phyloP scores from a whole-genome alignment of 1,139 yeast genomes.

The Blastobotrys illinoisensis region DNA sequence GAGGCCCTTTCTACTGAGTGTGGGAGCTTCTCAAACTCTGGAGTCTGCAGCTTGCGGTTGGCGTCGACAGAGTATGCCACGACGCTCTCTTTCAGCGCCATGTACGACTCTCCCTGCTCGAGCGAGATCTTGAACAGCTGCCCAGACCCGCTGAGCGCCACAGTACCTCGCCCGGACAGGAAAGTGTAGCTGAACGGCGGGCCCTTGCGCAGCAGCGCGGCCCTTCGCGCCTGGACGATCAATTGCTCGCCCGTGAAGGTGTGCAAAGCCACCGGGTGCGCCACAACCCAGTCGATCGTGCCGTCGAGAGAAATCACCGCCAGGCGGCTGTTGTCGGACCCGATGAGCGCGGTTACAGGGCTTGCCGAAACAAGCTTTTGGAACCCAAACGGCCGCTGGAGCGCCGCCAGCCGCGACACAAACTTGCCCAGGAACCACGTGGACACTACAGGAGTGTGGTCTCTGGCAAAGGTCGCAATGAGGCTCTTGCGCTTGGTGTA shows the following conservation, averaged over 20 bases:
- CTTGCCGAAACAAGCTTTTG: constrained; percentile 17
- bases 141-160: constrained; percentile 32
- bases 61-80: constrained; percentile 34
- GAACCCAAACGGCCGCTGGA: constrained; percentile 16
- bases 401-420: constrained; percentile 14
- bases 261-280: constrained; percentile 21
- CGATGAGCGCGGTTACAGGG: constrained; percentile 17
- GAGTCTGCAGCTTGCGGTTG: constrained; percentile 14
- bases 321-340: constrained; percentile 19
- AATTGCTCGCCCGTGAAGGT: constrained; percentile 30
- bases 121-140: constrained; percentile 31
- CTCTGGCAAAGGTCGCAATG: constrained; percentile 36
- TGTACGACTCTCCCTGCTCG: constrained; percentile 30
- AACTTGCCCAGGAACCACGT: constrained; percentile 13
- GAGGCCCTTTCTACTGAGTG: not conserved
- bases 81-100: constrained; percentile 30
- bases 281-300: constrained; percentile 33
- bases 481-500: constrained; percentile 41
- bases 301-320: constrained; percentile 37
- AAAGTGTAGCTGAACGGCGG: constrained; percentile 28
- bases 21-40: constrained; percentile 3
- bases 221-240: constrained; percentile 22
- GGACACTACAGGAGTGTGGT: constrained; percentile 15
- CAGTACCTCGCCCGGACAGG: constrained; percentile 35
- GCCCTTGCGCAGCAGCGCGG: constrained; percentile 17